A percentile compares a stretch with the other conserved stretches of the same genome.
phyloP scores from a whole-genome alignment of 257 asterid species.

The Fraxinus cuspidata region DNA sequence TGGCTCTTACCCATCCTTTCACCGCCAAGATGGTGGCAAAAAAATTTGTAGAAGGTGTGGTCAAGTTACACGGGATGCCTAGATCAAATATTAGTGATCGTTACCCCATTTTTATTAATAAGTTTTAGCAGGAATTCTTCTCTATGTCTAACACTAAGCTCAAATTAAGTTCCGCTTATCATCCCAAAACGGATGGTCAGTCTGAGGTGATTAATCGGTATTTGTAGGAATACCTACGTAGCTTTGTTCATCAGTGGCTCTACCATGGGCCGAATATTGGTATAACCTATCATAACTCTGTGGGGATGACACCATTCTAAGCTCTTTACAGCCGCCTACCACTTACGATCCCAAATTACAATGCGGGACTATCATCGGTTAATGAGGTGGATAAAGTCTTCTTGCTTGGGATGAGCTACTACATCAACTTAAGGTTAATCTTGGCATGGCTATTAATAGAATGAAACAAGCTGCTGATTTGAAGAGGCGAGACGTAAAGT shows the following conservation, averaged over 20 bases:
- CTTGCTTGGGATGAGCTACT: neutral
- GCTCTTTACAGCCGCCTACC: constrained; percentile 4
- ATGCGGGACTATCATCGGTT: neutral
- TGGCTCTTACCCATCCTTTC: neutral
- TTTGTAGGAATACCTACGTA: neutral
- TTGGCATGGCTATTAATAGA: neutral
- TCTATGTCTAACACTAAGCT: neutral
- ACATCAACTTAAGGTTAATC: neutral
- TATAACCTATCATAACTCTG: neutral
- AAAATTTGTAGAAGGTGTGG: neutral
- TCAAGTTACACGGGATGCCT: neutral
- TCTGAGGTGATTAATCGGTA: neutral
- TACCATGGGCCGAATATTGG: constrained; percentile 3
- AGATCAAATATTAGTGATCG: neutral
- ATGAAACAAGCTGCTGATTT: neutral
- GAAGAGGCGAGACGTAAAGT: neutral
- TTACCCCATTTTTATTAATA: neutral
- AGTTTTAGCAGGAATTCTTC: neutral
- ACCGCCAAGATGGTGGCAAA: neutral
- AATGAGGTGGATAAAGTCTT: neutral
- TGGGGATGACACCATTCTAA: too few relatives aligned
- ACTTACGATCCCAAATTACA: neutral
- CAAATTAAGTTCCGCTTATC: neutral
- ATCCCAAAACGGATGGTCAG: neutral
- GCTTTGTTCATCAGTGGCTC: neutral